Conservation (phyloP, 2,329 filamentous ascomycete species). For the Colletotrichum musae region DNA sequence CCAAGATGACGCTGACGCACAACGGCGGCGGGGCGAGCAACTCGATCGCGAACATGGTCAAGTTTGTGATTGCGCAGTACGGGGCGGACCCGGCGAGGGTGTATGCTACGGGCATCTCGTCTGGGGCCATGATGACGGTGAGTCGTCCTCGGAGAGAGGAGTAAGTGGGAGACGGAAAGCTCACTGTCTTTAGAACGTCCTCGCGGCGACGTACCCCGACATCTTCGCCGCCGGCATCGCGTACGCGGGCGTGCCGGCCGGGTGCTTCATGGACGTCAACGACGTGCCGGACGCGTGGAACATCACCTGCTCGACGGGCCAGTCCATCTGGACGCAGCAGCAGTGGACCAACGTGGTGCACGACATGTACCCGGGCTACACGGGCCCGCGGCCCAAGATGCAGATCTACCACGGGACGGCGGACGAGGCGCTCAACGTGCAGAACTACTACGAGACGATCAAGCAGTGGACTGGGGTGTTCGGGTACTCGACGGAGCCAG, state of each 20-base stretch:
- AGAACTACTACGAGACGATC: constrained; percentile 71
- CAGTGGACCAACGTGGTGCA: constrained; percentile 59
- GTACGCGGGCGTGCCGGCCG: constrained; percentile 69
- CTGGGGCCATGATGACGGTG: constrained; percentile 68
- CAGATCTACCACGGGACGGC: constrained; percentile 71
- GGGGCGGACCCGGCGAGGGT: constrained; percentile 61
- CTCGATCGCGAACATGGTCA: constrained; percentile 69
- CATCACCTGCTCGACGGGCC: constrained; percentile 66
- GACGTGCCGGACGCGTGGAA: constrained; percentile 66
- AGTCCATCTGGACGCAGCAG: constrained; percentile 57
- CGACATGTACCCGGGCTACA: constrained; percentile 66
- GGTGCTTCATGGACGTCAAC: constrained; percentile 63
- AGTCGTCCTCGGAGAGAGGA: background rate
- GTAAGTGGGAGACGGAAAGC: background rate
- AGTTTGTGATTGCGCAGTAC: constrained; percentile 63
- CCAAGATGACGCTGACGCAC: constrained; percentile 63
- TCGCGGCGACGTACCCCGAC: constrained; percentile 69
- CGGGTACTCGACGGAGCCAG: constrained; percentile 53
- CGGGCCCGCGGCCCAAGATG: constrained; percentile 67
- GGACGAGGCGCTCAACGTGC: constrained; percentile 64
- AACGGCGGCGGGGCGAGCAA: constrained; percentile 66
- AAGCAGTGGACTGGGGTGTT: constrained; percentile 70
- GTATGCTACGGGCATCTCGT: constrained; percentile 64
- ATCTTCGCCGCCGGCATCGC: constrained; percentile 66
- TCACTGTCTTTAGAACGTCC: constrained; percentile 52